phyloP scores from a whole-genome alignment of 768 basidiomycete genomes.

The Lactarius quietus region DNA sequence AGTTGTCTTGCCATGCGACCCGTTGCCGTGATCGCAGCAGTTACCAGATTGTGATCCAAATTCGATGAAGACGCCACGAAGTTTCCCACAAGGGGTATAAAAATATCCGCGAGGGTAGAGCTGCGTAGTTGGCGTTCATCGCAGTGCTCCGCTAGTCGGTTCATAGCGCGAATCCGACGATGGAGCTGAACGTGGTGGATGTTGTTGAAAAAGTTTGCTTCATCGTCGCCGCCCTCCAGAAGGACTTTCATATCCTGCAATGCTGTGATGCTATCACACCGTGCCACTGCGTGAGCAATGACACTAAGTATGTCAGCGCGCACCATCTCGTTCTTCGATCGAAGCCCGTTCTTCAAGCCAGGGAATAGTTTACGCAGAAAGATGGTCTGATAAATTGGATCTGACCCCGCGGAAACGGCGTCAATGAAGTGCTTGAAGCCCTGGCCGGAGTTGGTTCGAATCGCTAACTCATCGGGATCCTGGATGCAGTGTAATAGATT shows the following conservation, averaged over 20 bases:
- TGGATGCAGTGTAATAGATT: constrained; percentile 85
- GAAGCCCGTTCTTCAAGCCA: constrained; percentile 73
- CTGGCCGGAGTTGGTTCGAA: constrained; percentile 77
- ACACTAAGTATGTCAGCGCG: constrained; percentile 80
- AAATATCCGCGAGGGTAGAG: constrained; percentile 70
- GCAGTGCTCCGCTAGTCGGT: constrained; percentile 77
- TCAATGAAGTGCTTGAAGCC: constrained; percentile 78
- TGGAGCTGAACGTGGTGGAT: constrained; percentile 91
- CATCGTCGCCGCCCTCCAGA: constrained; percentile 83
- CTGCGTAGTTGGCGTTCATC: constrained; percentile 63
- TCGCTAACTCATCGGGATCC: constrained; percentile 82
- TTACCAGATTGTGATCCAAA: constrained; percentile 82
- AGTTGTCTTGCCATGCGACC: constrained; percentile 76
- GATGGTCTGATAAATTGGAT: constrained; percentile 46
- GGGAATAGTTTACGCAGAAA: constrained; percentile 70
- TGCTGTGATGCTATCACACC: constrained; percentile 52
- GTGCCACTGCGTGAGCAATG: constrained; percentile 67
- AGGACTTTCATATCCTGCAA: constrained; percentile 80
- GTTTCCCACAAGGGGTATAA: constrained; percentile 83
- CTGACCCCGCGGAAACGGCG: constrained; percentile 41
- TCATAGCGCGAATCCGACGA: constrained; percentile 80
- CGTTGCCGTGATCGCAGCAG: constrained; percentile 79
- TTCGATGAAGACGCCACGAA: constrained; percentile 62
- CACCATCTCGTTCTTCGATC: constrained; percentile 81
- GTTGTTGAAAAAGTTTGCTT: constrained; percentile 97